Evolutionary conservation across 768 basidiomycete species (phyloP).

Genomic region (Lactifluus piperatus): DNA sequence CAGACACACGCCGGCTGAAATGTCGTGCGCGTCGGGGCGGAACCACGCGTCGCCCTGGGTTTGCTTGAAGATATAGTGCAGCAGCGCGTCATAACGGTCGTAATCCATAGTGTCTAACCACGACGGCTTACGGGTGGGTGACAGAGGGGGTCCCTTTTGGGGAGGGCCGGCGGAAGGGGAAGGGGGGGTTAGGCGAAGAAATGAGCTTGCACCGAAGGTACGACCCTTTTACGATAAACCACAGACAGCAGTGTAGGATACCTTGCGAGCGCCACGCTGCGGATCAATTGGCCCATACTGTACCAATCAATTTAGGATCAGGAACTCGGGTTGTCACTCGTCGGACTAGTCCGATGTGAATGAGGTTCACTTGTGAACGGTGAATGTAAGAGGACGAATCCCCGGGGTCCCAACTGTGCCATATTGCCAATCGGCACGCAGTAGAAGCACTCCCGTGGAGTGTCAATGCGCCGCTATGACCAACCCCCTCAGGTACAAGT

Average conservation of each 20-base stretch:
- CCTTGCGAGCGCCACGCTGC: not conserved
- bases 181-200: not conserved
- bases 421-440: not conserved
- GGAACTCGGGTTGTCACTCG: not conserved
- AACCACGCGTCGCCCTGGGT: slow-evolving; percentile 47
- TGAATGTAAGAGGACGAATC: not conserved
- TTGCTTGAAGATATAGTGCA: slow-evolving; percentile 38
- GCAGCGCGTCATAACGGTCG: slow-evolving; percentile 36
- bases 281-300: not conserved
- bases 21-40: slow-evolving; percentile 40
- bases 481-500: not conserved
- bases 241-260: not conserved
- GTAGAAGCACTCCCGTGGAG: not conserved
- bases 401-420: not conserved
- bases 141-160: not conserved
- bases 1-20: slow-evolving; percentile 41
- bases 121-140: not conserved
- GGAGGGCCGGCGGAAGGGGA: not conserved
- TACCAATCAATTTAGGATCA: not conserved
- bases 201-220: not conserved
- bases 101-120: slow-evolving; percentile 27
- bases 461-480: not conserved
- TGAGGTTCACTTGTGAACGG: not conserved
- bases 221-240: slow-evolving; percentile 11
- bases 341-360: not conserved